These are phyloP conservation scores for Dictyophora rubrovolvata DNA, from an alignment of 768 basidiomycete species.

Conservation along the genomic window DNA sequence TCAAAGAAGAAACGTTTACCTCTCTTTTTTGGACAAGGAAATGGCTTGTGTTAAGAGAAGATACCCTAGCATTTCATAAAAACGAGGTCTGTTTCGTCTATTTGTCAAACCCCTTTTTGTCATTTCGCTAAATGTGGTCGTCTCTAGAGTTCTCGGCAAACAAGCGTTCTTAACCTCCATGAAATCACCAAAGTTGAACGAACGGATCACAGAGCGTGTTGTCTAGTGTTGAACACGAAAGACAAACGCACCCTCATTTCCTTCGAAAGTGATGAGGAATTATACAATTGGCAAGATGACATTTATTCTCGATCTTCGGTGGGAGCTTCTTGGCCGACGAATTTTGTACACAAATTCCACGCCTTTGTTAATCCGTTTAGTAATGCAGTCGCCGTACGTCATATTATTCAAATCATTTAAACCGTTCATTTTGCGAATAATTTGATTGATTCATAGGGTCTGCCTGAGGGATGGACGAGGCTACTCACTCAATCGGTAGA, in stretches of 20 bases:
- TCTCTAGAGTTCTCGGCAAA: constrained; percentile 41
- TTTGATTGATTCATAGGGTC: constrained; percentile 46
- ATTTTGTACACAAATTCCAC: constrained; percentile 98
- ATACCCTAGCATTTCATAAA: constrained; percentile 77
- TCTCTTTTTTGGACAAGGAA: constrained; percentile 89
- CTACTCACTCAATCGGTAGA: constrained; percentile 96
- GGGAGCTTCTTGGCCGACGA: constrained; percentile 90
- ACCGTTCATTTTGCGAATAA: background rate
- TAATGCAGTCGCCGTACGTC: constrained; percentile 84
- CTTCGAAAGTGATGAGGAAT: constrained; percentile 87
- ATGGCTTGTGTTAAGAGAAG: constrained; percentile 80
- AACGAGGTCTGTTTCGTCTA: constrained; percentile 60
- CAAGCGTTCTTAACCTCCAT: constrained; percentile 52
- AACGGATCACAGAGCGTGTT: constrained; percentile 90
- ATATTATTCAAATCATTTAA: background rate
- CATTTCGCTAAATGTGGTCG: constrained; percentile 9
- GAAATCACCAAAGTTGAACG: constrained; percentile 86
- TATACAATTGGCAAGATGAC: constrained; percentile 98
- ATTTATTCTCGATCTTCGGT: constrained; percentile 86
- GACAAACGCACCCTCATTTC: constrained; percentile 74
- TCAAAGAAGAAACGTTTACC: constrained; percentile 92
- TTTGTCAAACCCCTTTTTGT: background rate
- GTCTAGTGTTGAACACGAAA: constrained; percentile 76
- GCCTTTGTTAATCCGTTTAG: constrained; percentile 92
- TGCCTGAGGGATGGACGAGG: constrained; percentile 96